Percentiles rank a stretch among this genome's conserved stretches.
Conservation (phyloP, 78 protist species). For the Blattamonas nauphoetae region DNA sequence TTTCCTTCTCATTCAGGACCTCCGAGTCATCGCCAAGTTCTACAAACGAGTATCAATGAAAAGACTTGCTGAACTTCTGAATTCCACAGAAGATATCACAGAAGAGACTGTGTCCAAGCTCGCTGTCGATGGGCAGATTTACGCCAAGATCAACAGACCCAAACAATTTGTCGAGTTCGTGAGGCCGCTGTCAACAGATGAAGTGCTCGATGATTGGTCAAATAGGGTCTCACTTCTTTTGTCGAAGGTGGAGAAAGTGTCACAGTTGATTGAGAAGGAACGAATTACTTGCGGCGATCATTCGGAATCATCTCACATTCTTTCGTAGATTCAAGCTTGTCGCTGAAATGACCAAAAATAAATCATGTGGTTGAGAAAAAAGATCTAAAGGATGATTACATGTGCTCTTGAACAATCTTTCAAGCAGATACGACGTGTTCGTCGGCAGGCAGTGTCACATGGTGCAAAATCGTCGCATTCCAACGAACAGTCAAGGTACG, state of each 20-base stretch:
- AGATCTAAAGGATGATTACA: too few species aligned
- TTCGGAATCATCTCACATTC: too few species aligned
- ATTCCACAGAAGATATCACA: neutral
- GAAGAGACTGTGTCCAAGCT: neutral
- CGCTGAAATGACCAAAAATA: too few species aligned
- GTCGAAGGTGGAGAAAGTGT: neutral
- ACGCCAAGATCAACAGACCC: neutral
- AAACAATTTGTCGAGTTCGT: neutral
- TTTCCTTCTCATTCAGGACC: neutral
- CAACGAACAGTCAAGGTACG: too few species aligned
- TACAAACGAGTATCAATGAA: neutral
- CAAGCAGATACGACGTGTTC: too few species aligned
- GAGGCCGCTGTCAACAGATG: neutral
- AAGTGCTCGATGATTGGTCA: neutral
- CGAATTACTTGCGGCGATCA: too few species aligned
- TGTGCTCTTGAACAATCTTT: too few species aligned
- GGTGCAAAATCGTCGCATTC: too few species aligned
- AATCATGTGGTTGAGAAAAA: too few species aligned
- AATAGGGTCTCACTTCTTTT: neutral
- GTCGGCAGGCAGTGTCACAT: too few species aligned
- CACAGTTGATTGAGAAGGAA: neutral
- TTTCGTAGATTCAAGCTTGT: too few species aligned
- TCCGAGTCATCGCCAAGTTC: conserved; percentile 13
- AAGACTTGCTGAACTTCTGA: neutral
- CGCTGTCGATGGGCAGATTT: neutral